Conservation (phyloP, 345 rosid species). For the Mallotus nudiflorus region DNA sequence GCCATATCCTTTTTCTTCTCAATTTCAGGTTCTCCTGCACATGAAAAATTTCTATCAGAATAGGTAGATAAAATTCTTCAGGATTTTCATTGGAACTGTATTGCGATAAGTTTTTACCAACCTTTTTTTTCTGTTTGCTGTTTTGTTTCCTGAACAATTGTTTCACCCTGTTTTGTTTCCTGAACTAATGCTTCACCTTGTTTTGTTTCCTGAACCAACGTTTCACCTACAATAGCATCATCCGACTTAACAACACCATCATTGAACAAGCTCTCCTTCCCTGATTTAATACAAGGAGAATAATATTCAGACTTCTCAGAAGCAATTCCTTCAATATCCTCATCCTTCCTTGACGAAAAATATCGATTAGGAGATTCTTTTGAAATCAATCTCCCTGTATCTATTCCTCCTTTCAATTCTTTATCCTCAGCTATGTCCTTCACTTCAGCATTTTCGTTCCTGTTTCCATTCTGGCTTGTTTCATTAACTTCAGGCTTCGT, state of each 20-base stretch:
- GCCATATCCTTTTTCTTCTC: slow-evolving; percentile 23
- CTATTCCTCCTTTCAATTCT: slow-evolving; percentile 13
- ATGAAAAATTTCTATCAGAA: neutral
- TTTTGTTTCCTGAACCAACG: neutral
- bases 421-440: slow-evolving; percentile 25
- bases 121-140: slow-evolving; percentile 19
- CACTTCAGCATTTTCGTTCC: neutral
- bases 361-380: slow-evolving; percentile 23
- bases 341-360: slow-evolving; percentile 41
- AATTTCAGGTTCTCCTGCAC: slow-evolving; percentile 9
- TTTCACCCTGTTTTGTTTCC: slow-evolving; percentile 13
- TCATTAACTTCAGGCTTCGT: neutral
- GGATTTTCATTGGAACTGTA: too few species aligned
- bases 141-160: neutral
- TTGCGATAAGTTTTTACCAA: neutral
- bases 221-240: neutral
- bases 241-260: slow-evolving; percentile 13
- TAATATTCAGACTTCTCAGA: slow-evolving; percentile 31
- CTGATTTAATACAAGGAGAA: slow-evolving; percentile 24
- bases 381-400: slow-evolving; percentile 23
- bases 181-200: neutral
- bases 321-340: slow-evolving; percentile 24
- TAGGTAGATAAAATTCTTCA: too few species aligned
- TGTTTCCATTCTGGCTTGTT: slow-evolving; percentile 5
- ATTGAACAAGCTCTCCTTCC: slow-evolving; percentile 14